Evolutionary conservation across 1,284 basidiomycete species (phyloP).

Genomic region (Rhodotorula glutinis): DNA sequence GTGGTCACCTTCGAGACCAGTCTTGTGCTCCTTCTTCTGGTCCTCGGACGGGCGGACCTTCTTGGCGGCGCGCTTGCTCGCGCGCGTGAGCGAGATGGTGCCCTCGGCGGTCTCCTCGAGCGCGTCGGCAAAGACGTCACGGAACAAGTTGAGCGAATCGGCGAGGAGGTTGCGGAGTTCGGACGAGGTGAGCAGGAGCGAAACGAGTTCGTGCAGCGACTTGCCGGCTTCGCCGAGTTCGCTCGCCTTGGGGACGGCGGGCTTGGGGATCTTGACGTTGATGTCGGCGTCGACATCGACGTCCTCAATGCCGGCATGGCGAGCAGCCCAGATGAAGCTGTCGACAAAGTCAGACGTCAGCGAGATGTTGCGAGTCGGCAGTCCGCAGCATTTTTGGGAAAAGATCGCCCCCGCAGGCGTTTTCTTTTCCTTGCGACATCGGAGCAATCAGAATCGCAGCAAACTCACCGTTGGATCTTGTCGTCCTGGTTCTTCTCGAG

Average conservation of each 20-base stretch:
- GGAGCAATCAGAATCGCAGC: neutral
- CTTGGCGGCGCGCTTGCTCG: constrained; percentile 43
- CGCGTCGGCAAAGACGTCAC: constrained; percentile 53
- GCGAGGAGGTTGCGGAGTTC: constrained; percentile 50
- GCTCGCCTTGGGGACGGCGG: constrained; percentile 38
- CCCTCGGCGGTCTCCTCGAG: constrained; percentile 37
- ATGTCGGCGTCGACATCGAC: constrained; percentile 34
- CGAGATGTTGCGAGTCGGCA: neutral
- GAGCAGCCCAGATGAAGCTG: constrained; percentile 45
- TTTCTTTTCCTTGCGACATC: too few species aligned
- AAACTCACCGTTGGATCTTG: constrained; percentile 35
- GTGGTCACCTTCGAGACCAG: constrained; percentile 25
- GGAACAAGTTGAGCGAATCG: constrained; percentile 50
- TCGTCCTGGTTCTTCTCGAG: constrained; percentile 50
- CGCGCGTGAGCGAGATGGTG: constrained; percentile 32
- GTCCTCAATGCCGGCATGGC: constrained; percentile 41
- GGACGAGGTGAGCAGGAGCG: constrained; percentile 51
- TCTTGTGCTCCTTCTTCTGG: constrained; percentile 43
- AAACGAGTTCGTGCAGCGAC: constrained; percentile 50
- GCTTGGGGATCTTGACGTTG: constrained; percentile 41
- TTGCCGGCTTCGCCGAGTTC: constrained; percentile 49
- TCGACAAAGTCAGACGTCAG: too few species aligned
- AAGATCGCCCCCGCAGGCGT: neutral
- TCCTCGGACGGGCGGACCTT: constrained; percentile 37
- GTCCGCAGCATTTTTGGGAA: neutral